These are phyloP conservation scores for Neobulgaria alba DNA, from an alignment of 2,329 filamentous ascomycete species.

Conservation along the genomic window DNA sequence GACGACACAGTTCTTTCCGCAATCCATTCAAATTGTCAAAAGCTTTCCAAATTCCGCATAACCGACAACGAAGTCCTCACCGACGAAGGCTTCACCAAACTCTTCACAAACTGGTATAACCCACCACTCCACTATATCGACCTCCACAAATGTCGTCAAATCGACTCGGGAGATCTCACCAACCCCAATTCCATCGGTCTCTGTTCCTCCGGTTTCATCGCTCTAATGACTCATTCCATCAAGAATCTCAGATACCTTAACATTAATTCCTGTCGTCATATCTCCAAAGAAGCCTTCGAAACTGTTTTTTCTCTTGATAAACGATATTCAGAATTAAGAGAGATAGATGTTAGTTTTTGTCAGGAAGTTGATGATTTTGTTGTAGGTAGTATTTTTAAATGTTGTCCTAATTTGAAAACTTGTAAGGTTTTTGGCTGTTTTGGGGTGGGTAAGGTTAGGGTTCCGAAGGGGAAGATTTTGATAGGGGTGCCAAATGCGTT, in stretches of 20 bases:
- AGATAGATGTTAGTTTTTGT: conserved; percentile 73
- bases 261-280: conserved; percentile 78
- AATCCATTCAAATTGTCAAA: conserved; percentile 61
- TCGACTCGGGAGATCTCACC: conserved; percentile 61
- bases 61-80: conserved; percentile 68
- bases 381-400: conserved; percentile 53
- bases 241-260: conserved; percentile 57
- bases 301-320: conserved; percentile 57
- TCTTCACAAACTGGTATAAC: conserved; percentile 74
- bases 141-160: conserved; percentile 65
- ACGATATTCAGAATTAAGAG: conserved; percentile 57
- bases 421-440: conserved; percentile 59
- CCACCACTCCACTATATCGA: conserved; percentile 62
- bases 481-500: conserved; percentile 50
- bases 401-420: conserved; percentile 51
- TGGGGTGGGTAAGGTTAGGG: conserved; percentile 45
- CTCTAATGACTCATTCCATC: conserved; percentile 79
- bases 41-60: conserved; percentile 70
- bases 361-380: conserved; percentile 58
- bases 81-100: conserved; percentile 60
- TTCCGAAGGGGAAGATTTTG: conserved; percentile 46
- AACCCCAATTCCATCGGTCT: conserved; percentile 62
- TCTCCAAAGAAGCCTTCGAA: conserved; percentile 62
- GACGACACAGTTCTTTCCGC: conserved; percentile 62
- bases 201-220: conserved; percentile 65